Evolutionary conservation across 208 protist species (phyloP).

Genomic region (Herpetomonas muscarum): DNA sequence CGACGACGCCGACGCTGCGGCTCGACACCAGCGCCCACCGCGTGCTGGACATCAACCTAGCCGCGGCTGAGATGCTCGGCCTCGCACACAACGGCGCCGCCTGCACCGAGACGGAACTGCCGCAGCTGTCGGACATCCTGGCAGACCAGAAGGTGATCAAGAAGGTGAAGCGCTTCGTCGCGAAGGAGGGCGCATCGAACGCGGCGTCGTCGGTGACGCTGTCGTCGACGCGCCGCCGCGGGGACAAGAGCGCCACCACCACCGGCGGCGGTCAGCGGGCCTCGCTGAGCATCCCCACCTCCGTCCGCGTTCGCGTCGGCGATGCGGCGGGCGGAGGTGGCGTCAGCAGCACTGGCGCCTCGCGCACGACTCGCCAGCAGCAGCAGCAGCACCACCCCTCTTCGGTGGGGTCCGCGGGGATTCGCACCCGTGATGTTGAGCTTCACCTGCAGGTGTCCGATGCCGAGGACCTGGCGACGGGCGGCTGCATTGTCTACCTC

Average conservation of each 20-base stretch:
- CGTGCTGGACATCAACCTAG: conserved; percentile 6
- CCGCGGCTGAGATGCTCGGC: conserved; percentile 5
- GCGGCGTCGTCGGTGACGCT: background rate
- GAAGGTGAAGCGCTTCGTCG: conserved; percentile 5
- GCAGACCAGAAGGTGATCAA: conserved; percentile 1
- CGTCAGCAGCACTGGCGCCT: too few species aligned
- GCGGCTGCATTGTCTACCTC: conserved; percentile 1
- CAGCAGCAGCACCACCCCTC: background rate
- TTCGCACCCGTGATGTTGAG: background rate
- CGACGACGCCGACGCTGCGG: background rate
- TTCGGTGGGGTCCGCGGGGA: too few species aligned
- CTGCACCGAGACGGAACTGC: background rate
- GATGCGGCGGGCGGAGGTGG: too few species aligned
- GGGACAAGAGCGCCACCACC: background rate
- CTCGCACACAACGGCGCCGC: background rate
- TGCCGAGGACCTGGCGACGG: background rate
- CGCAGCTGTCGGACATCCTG: background rate
- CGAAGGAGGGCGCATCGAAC: background rate
- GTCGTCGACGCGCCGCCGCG: background rate
- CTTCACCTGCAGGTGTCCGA: background rate
- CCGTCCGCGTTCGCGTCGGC: too few species aligned
- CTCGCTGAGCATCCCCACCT: too few species aligned
- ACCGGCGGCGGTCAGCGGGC: background rate
- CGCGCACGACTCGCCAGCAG: too few species aligned
- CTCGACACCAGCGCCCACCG: background rate